These are phyloP conservation scores for Coemansia sp. DNA, from an alignment of 192 early-diverging fungal genomes.

Conservation along the genomic window DNA sequence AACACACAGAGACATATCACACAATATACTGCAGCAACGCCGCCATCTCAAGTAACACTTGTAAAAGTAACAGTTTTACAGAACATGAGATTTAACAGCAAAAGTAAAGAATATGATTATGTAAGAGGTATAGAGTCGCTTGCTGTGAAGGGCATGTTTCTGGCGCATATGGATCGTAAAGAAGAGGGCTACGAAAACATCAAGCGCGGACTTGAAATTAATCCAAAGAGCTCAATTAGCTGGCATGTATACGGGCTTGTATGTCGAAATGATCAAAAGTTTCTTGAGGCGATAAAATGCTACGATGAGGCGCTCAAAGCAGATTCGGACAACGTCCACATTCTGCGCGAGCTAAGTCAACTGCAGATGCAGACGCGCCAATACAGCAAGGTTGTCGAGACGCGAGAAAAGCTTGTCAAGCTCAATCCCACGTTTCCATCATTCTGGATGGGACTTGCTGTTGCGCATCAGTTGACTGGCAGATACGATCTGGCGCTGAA, in stretches of 20 bases:
- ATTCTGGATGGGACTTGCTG: conserved; percentile 84
- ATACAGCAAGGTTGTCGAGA: conserved; percentile 77
- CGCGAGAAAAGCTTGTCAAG: conserved; percentile 66
- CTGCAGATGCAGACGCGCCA: conserved; percentile 87
- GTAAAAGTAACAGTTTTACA: neutral
- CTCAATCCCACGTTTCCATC: conserved; percentile 62
- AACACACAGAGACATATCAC: neutral
- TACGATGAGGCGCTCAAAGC: conserved; percentile 83
- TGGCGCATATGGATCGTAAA: conserved; percentile 84
- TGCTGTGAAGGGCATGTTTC: conserved; percentile 93
- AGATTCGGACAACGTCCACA: conserved; percentile 88
- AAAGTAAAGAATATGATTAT: neutral
- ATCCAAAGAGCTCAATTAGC: conserved; percentile 83
- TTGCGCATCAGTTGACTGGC: conserved; percentile 78
- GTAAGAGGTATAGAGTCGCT: conserved; percentile 65
- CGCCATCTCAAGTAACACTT: neutral
- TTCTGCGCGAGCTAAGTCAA: conserved; percentile 84
- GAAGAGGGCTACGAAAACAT: conserved; percentile 87
- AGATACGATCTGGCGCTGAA: conserved; percentile 74
- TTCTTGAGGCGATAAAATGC: conserved; percentile 87
- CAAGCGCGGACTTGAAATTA: conserved; percentile 79
- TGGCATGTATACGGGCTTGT: conserved; percentile 98
- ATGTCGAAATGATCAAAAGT: conserved; percentile 88
- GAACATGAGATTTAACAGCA: neutral
- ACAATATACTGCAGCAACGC: neutral